phyloP scores from a whole-genome alignment of 2,329 filamentous ascomycete species.

The Beauveria sp. region DNA sequence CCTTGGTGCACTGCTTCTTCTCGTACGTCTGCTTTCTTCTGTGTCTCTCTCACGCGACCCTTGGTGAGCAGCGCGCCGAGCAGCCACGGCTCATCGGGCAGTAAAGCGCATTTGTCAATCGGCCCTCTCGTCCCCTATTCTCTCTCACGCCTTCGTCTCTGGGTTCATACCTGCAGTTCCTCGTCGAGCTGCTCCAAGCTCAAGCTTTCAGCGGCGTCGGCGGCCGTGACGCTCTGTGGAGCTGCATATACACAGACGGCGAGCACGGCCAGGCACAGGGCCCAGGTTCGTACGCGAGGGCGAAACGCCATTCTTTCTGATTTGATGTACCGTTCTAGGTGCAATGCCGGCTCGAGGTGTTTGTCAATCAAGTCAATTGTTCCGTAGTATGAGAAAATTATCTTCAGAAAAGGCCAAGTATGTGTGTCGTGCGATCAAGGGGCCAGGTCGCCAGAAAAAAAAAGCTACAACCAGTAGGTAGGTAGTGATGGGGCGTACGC shows the following conservation, averaged over 20 bases:
- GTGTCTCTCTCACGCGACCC: neutral
- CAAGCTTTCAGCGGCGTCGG: slow-evolving; percentile 27
- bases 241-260: slow-evolving; percentile 19
- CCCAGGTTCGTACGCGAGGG: slow-evolving; percentile 13
- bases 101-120: neutral
- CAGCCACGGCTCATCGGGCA: neutral
- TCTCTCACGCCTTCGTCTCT: neutral
- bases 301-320: slow-evolving; percentile 3
- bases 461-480: neutral
- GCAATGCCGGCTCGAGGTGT: no score
- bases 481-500: neutral
- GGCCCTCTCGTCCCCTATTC: neutral
- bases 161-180: slow-evolving; percentile 53
- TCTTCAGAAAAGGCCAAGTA: no score
- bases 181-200: slow-evolving; percentile 64
- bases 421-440: no score
- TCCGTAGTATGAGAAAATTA: no score
- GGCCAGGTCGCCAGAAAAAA: neutral
- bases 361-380: no score
- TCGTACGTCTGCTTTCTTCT: neutral
- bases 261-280: slow-evolving; percentile 23
- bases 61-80: neutral
- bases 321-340: neutral
- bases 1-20: neutral
- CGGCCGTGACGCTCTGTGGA: slow-evolving; percentile 18